Evolutionary conservation across 371 early-diverging fungal genomes (phyloP).

Genomic region (Rhizopus arrhizus): DNA sequence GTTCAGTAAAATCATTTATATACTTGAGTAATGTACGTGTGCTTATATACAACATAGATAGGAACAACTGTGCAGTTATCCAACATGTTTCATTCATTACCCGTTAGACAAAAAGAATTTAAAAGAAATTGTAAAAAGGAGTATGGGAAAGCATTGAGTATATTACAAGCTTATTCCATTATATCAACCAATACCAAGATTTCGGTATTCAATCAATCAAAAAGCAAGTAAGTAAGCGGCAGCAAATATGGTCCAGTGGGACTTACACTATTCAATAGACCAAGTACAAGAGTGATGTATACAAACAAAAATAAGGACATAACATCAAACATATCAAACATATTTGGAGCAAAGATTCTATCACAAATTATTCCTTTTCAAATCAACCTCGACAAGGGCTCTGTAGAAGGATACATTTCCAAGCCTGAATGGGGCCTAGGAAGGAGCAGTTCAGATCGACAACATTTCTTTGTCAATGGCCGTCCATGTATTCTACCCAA

Average conservation of each 20-base stretch:
- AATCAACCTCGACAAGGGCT: constrained; percentile 31
- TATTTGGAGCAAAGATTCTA: constrained; percentile 74
- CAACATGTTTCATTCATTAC: constrained; percentile 82
- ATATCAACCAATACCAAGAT: constrained; percentile 71
- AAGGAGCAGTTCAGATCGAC: constrained; percentile 78
- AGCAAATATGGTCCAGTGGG: background rate
- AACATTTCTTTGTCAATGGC: constrained; percentile 86
- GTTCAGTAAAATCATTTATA: constrained; percentile 40
- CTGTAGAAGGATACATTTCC: constrained; percentile 65
- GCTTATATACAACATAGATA: constrained; percentile 20
- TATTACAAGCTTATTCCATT: constrained; percentile 89
- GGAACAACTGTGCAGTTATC: constrained; percentile 87
- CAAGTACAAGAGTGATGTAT: constrained; percentile 35
- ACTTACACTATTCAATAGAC: constrained; percentile 9
- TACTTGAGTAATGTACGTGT: too few relatives aligned
- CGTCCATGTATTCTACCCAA: constrained; percentile 86
- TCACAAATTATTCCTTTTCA: constrained; percentile 59
- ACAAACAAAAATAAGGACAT: constrained; percentile 65
- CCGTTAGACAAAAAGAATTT: constrained; percentile 89
- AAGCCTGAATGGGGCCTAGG: constrained; percentile 72
- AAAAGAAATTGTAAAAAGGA: constrained; percentile 82
- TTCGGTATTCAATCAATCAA: constrained; percentile 63
- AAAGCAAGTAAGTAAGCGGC: constrained; percentile 57
- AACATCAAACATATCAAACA: constrained; percentile 71
- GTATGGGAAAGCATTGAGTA: constrained; percentile 72